Base-by-base conservation (phyloP, 176 grass and related monocot genomes). In the Musa itinerans region DNA sequence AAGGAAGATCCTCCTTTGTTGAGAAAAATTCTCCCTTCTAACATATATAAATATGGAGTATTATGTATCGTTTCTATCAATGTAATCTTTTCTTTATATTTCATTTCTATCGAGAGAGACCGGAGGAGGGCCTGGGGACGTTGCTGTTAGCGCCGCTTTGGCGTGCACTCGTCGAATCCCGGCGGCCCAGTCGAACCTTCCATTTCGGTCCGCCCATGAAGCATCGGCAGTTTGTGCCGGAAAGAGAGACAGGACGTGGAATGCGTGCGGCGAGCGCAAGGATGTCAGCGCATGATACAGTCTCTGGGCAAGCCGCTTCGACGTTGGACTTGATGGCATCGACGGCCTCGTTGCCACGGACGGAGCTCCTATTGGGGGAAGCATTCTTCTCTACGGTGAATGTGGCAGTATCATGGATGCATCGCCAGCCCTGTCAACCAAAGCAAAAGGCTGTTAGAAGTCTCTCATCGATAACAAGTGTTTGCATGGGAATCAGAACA, bases 141-240 rank as follows among this genome's bases (percentile, higher is more conserved):
- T 95, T 81, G 8, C 53, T 54, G 87, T 86, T 88, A 27, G 85
- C 88, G 0, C 72, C 75, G 61, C 29, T 84, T 68, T 71, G 75
- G 76, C 76, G 86, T 49, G 91, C 91, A 75, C 80, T 82, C 49
- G 78, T 68, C 80, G 91, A 63, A 74, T 95, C 91, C 52, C 8
- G 8, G 1, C 86, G 83, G 2, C 89, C 83, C 0, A 92, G 79
- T 1, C 52, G 10, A 1, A 88, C 86, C 1, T 0, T 61, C 86
- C 86, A 92, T 1, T 66, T 52, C 9, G 86, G 81, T 1, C 86
- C 89, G 0, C 83, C 82, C 55, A 29, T 29, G 29, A 29, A 29
- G 29, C 3, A 3, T 29, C 29, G 29, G 29, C 29, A 4, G 2
- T 29, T 16, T 61, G n/a, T 17, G 6, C 57, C 7, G 16, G n/a